Percentiles rank a stretch among this genome's conserved stretches.
These are phyloP conservation scores for Eucalyptus tenuipes DNA, from an alignment of 345 rosid genomes.

Conservation along the genomic window DNA sequence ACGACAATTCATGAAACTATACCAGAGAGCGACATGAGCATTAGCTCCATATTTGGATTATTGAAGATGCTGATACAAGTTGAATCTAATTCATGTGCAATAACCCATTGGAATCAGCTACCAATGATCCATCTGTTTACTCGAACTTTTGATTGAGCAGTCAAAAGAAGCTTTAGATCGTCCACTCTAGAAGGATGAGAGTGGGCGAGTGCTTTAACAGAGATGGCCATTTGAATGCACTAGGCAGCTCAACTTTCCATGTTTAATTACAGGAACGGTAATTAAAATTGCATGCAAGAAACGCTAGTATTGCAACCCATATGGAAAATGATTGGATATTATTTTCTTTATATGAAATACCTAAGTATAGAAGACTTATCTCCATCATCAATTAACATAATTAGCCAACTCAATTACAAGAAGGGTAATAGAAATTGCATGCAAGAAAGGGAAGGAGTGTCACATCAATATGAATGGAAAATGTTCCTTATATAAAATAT, in stretches of 20 bases:
- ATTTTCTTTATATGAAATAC: not conserved
- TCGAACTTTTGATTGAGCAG: not conserved
- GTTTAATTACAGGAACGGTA: not conserved
- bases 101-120: not conserved
- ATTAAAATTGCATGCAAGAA: not conserved
- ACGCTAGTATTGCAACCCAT: not conserved
- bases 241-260: not conserved
- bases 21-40: not conserved
- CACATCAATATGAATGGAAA: not conserved
- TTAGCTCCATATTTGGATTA: not conserved
- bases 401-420: not conserved
- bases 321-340: not conserved
- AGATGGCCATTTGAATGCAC: not conserved
- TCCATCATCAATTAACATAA: not conserved
- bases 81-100: not conserved
- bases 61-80: not conserved
- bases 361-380: not conserved
- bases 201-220: not conserved
- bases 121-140: not conserved
- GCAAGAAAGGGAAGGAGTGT: not conserved
- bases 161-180: not conserved
- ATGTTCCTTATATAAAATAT: not conserved
- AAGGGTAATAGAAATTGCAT: not conserved
- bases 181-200: not conserved
- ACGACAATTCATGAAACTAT: not conserved